Base-by-base conservation (phyloP, 305 asterid species). In the Salvia sclarea region DNA sequence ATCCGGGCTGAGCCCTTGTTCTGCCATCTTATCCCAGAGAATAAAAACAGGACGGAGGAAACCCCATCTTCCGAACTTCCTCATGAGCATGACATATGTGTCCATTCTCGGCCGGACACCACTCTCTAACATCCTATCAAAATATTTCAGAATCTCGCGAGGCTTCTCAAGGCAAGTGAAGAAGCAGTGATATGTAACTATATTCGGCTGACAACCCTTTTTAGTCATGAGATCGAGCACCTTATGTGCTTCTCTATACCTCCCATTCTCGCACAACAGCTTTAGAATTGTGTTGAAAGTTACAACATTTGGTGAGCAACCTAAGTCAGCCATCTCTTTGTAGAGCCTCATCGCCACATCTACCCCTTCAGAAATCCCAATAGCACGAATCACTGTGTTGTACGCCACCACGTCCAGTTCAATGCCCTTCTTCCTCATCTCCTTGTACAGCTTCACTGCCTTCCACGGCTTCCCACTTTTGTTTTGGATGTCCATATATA, bases 1-100 rank as follows among this genome's bases (percentile, higher is more conserved):
- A 77, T 90, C 92, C 0, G 96, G 98, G 83, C 97, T 86, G 75
- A 82, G 55, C 3, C 97, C 96, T 13, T 80, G 92, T 65, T 81
- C 88, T 66, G 37, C 74, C 88, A 92, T 85, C 82, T 86, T 90
- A 75, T 85, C 59, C 98, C 98, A 90, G 10, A 92, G 64, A 49
- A 38, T 45, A 44, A 88, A 59, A 66, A 90, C 94, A 0, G 97
- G 98, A 70, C 97, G 79, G 45, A 90, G 94, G 75, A 92, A 90
- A 61, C 96, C 98, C 98, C 97, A 92, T 75, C 97, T 84, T n/a
- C 93, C 97, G 73, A 90, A 92, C 85, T 92, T 92, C 79, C 94
- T 88, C 88, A 92, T 81, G 16, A 93, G 92, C 94, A 93, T 79
- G 20, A 93, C 97, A 80, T 83, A 90, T 0, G 98, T 93, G 41